Base-by-base conservation (phyloP, 352 stramenopile species). In the Phytophthora niederhauseri region DNA sequence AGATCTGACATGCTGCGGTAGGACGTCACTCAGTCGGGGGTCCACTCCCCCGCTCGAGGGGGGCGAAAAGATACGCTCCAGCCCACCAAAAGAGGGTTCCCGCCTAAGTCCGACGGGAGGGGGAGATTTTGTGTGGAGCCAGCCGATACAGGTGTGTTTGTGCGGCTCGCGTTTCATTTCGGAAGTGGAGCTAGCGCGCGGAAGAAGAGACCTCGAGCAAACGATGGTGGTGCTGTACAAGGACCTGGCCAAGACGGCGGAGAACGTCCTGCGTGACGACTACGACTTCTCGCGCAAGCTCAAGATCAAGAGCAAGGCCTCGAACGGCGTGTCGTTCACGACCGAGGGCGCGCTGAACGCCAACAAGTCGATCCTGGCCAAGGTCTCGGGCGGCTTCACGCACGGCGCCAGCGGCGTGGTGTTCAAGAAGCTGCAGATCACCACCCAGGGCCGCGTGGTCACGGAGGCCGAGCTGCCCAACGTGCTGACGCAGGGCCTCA, bases 401-500 rank as follows among this genome's bases (percentile, higher is more conserved):
- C 84, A 92, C 76, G 66, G 68, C 43, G 72, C 72, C 48, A 90
- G 75, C 60, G 80, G 85, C 49, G 78, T 93, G 20, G 80, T 91
- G 45, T 91, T 93, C 71, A 93, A 91, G 83, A 95, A 95, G 82
- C 82, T 95, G 65, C 87, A 95, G 80, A 84, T 93, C 61, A 93
- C 85, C 34, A 95, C 85, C 19, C 81, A 92, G 66, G 87, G 87
- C 46, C 81, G 84, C n/a, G 64, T 95, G 48, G 61, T 95, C 36
- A 90, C 84, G 41, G 87, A 95, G 73, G 85, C 82, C 12, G 87
- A 95, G 68, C 71, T 92, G 22, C 83, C 85, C 22, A 93, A 95
- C 70, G 84, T 91, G 57, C 65, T 92, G 65, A 91, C 83, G 2
- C 68, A 92, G 56, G 84, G 84, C 22, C 77, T 95, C 4, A 93